Base-by-base conservation (phyloP, 2,329 filamentous ascomycete genomes). In the Aspergillus neotritici region DNA sequence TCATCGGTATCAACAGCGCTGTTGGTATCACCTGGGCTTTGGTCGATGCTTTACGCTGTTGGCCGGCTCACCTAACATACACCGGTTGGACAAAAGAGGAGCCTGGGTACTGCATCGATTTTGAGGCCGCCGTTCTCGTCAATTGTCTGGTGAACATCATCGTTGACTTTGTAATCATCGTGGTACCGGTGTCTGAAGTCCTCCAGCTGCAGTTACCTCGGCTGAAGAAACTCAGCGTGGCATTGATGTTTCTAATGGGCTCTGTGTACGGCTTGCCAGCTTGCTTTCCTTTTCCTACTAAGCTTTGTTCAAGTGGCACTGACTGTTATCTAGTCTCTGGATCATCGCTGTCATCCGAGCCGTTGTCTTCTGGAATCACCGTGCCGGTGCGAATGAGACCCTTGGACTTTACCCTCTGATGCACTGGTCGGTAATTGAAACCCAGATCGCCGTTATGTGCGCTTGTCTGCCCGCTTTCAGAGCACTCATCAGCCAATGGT, bases 341-440 rank as follows among this genome's bases (percentile, higher is more conserved):
- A 38, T 58, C 16, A 50, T 59, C 15, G 55, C 53, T 5, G 54
- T 58, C 11, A 53, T 58, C 14, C 53, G 56, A 25, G 54, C 56
- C 5, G 37, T 60, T 8, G 53, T 60, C 4, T 58, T 60, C 43
- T 60, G 50, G 45, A 48, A 42, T 4, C 51, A 60, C 25, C 50
- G 51, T 21, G 55, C 49, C 54, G 50, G 48, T 4, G 7, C 15
- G 5, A 58, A 58, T n/a, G 48, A 38, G 3, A 57, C 48, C 8
- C 46, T 46, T 50, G 51, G 53, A 14, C 37, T 60, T 25, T 50
- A 55, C 12, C 55, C 57, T 1, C 48, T 60, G 8, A 52, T 55
- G 17, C 50, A 55, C 43, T 61, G 57, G 57, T 58, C 57, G 4
- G 51, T 61, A 13, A 57, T 61, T 21, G 57, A 61, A 40, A 44